These are phyloP conservation scores for Trichophyton simii DNA, from an alignment of 2,329 filamentous ascomycete genomes.

Conservation along the genomic window DNA sequence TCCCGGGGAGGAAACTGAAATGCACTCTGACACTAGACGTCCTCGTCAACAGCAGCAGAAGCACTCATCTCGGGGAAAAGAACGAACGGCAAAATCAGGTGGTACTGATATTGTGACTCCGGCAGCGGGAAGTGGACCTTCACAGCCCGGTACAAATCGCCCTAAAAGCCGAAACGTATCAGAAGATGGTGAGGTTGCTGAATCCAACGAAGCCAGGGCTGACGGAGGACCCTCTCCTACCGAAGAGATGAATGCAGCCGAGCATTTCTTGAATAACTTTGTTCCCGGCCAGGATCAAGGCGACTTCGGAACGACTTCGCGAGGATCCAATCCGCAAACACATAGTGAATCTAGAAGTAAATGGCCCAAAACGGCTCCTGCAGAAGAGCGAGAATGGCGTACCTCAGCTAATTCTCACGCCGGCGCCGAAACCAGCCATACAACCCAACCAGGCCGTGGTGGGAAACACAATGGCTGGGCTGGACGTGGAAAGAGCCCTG, in stretches of 20 bases:
- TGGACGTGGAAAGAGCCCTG: slow-evolving; percentile 11
- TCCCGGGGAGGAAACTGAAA: background rate
- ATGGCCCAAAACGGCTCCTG: slow-evolving; percentile 2
- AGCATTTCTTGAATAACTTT: slow-evolving; percentile 28
- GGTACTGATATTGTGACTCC: background rate
- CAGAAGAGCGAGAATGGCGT: slow-evolving; percentile 13
- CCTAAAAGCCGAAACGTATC: slow-evolving; percentile 17
- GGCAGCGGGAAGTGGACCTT: background rate
- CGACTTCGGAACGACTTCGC: slow-evolving; percentile 7
- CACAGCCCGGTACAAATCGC: background rate
- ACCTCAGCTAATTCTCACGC: slow-evolving; percentile 7
- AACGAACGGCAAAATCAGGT: background rate
- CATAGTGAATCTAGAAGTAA: slow-evolving; percentile 6
- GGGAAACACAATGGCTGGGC: slow-evolving; percentile 10
- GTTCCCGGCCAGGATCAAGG: slow-evolving; percentile 16
- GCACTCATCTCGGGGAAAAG: background rate
- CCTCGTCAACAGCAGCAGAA: background rate
- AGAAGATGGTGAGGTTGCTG: slow-evolving; percentile 27
- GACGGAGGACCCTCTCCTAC: slow-evolving; percentile 8
- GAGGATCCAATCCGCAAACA: slow-evolving; percentile 7
- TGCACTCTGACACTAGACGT: background rate
- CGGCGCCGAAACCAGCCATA: slow-evolving; percentile 10
- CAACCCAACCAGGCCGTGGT: slow-evolving; percentile 3
- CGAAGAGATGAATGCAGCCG: slow-evolving; percentile 25
- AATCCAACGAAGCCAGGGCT: slow-evolving; percentile 10